Base-by-base conservation (phyloP, 1,284 basidiomycete genomes). In the Fomitopsis schrenkii region DNA sequence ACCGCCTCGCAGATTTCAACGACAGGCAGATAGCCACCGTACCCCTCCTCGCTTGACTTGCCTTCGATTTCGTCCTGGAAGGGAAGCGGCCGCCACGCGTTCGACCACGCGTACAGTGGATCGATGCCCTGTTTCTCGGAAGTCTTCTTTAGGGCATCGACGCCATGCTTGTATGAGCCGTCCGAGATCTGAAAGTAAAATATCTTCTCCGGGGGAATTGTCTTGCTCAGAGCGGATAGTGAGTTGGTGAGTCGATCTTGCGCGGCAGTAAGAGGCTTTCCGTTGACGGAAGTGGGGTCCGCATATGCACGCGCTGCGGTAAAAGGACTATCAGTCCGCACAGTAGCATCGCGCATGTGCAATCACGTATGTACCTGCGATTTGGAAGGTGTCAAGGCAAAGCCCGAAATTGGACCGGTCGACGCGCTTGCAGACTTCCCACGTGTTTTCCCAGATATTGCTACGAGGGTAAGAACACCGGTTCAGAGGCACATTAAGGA, bases 311-410 rank as follows among this genome's bases (percentile, higher is more conserved):
- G 68, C 4, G 68, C 67, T 70, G 46, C 1, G 22, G 22, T 2
- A 57, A 19, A 22, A 26, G 10, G 22, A 33, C 17, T 28, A 1
- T 53, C 58, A 28, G 33, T 42, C 22, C 19, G 22, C 19, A 6
- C 38, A 3, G 36, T 28, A 54, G 3, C 38, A 28, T 55, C 12
- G n/a, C 33, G 40, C 7, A 9, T 17, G 45, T 45, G n/a, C 35
- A 53, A 22, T 22, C 38, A 5, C 8, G 7, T 3, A 58, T 60
- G 30, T 60, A 71, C 71, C 69, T 44, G 66, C 68, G 10, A 73
- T 73, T 35, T 73, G 72, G 58, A 73, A 72, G 0, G 71, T 74
- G 55, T 74, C 73, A 19, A 74, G 68, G 58, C 73, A 75, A n/a
- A 74, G 64, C 10, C 70, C 70, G 58, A 73, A 73, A 58, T 74